These are phyloP conservation scores for Apocynum venetum DNA, from an alignment of 257 asterid species.

Conservation along the genomic window DNA sequence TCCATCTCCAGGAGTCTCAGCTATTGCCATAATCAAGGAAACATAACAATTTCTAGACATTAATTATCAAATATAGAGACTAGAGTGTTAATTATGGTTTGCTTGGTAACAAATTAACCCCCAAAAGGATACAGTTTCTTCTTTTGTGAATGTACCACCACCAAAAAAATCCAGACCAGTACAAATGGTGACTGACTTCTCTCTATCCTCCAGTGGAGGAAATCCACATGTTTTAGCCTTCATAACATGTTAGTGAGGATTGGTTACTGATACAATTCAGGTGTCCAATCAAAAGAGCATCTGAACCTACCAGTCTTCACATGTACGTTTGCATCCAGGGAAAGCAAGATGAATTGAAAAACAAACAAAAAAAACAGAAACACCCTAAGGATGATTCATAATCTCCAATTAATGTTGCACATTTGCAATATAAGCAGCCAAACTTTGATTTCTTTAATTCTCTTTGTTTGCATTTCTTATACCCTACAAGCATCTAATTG, in stretches of 20 bases:
- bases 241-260: slow-evolving; percentile 24
- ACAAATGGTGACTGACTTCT: slow-evolving; percentile 49
- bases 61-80: background rate
- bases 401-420: background rate
- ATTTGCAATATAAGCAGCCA: background rate
- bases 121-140: slow-evolving; percentile 84
- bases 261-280: slow-evolving; percentile 7
- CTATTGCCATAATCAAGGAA: slow-evolving; percentile 54
- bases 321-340: background rate
- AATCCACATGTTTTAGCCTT: slow-evolving; percentile 89
- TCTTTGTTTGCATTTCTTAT: background rate
- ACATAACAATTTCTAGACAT: background rate
- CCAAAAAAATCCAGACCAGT: slow-evolving; percentile 84
- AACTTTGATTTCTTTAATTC: background rate
- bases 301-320: background rate
- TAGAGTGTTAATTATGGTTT: background rate
- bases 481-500: background rate
- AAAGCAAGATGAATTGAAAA: background rate
- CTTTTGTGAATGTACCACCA: slow-evolving; percentile 74
- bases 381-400: background rate
- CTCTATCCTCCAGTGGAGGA: slow-evolving; percentile 93
- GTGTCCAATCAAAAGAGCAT: background rate
- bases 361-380: background rate
- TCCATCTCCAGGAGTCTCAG: slow-evolving; percentile 77
- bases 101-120: background rate